Evolutionary conservation across 345 rosid species (phyloP), one percentile per base, ranked within the genome.

Genomic region (Rhodomyrtus tomentosa): DNA sequence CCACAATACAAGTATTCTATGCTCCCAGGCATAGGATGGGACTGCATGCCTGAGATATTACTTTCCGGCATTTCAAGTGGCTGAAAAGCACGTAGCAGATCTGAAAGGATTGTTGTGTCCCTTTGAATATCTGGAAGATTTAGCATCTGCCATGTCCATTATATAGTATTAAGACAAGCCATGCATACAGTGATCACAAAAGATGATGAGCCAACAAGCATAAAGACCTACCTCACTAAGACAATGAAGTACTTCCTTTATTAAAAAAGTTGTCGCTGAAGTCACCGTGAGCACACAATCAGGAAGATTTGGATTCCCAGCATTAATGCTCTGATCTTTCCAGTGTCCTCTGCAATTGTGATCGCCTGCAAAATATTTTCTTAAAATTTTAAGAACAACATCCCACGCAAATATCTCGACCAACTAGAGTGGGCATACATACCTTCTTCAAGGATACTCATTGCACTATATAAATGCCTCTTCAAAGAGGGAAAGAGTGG

Each of bases 71-170:
- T 80, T 81, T 88, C 81, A 38, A 81, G 76, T 24, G 93, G 89
- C 89, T 94, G 98, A 89, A 95, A 92, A 76, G 95, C 94, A 90
- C 89, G 85, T 76, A 95, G 91, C 76, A 95, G 91, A 90, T 92
- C 91, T 72, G 88, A 85, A 53, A 94, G 89, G 89, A 90, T 84
- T 86, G 87, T 68, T 84, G 87, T 88, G 86, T 93, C 91, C 86
- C 81, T 88, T 85, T 88, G 92, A 87, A 91, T 80, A 59, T 85
- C 94, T 36, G 91, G 89, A 68, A 68, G 13, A 68, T 68, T 68
- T 36, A 68, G 79, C 38, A 68, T 68, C 79, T 68, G 52, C 52
- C 81, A 84, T 84, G 7, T 22, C 36, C 82, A 85, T 29, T n/a
- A 62, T 18, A 52, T 54, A 32, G 73, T 54, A 50, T 55, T 49